Evolutionary conservation across 2,329 filamentous ascomycete genomes (phyloP).

Genomic region (Cercospora zeina): DNA sequence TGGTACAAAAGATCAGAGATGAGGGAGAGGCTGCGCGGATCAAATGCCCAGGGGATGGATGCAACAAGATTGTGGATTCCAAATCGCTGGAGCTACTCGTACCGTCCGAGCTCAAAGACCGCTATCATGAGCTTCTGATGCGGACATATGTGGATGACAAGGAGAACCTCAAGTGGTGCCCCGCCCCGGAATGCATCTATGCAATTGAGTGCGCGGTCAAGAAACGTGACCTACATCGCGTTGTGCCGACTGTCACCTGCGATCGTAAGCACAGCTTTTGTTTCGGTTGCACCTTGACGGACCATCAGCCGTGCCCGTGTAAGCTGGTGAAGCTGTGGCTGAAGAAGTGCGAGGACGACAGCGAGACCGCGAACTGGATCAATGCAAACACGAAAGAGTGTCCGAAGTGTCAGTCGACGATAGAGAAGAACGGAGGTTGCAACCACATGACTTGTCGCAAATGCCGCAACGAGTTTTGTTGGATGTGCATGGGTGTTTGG

Average conservation of each 20-base stretch:
- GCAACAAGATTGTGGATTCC: constrained; percentile 87
- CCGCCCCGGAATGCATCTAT: constrained; percentile 93
- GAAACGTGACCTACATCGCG: constrained; percentile 76
- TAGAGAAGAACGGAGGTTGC: constrained; percentile 97
- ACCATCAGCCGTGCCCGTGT: constrained; percentile 93
- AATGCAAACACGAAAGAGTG: constrained; percentile 99
- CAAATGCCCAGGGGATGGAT: constrained; percentile 85
- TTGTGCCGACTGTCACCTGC: constrained; percentile 90
- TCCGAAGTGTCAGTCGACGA: constrained; percentile 91
- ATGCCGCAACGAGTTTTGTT: constrained; percentile 96
- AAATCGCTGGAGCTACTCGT: constrained; percentile 79
- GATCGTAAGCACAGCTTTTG: constrained; percentile 85
- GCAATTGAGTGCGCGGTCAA: constrained; percentile 87
- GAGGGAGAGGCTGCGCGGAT: constrained; percentile 95
- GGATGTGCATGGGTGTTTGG: constrained; percentile 99
- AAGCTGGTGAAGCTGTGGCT: constrained; percentile 90
- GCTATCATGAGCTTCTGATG: constrained; percentile 83
- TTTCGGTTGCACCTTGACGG: constrained; percentile 85
- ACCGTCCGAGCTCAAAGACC: constrained; percentile 56
- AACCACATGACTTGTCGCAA: constrained; percentile 98
- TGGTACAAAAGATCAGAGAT: constrained; percentile 88
- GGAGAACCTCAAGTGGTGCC: constrained; percentile 94
- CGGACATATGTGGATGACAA: constrained; percentile 97
- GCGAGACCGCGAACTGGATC: constrained; percentile 98
- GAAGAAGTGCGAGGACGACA: constrained; percentile 98